Percentiles rank a stretch among this genome's conserved stretches.
phyloP scores from a whole-genome alignment of 2,329 filamentous ascomycete genomes.

The Fusarium papillatum region DNA sequence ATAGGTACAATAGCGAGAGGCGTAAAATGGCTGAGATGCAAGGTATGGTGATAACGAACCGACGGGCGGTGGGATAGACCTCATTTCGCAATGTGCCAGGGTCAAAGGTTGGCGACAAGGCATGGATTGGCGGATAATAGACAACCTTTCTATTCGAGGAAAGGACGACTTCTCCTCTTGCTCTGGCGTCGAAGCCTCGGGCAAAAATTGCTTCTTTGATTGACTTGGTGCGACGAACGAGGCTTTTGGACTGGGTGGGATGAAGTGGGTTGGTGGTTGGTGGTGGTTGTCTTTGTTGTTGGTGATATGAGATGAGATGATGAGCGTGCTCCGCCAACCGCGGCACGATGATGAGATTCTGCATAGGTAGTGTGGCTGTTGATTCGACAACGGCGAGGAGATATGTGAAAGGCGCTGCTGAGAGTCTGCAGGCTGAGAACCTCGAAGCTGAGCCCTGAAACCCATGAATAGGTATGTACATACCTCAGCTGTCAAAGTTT shows the following conservation, averaged over 20 bases:
- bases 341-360: constrained; percentile 3
- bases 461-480: neutral
- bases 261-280: constrained; percentile 19
- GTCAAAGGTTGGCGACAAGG: constrained; percentile 11
- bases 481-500: neutral
- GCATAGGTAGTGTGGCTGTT: constrained; percentile 22
- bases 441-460: neutral
- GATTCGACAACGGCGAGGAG: constrained; percentile 30
- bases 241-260: constrained; percentile 3
- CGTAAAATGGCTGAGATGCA: constrained; percentile 3
- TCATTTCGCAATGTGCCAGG: constrained; percentile 42
- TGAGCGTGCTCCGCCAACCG: constrained; percentile 27
- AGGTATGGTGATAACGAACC: constrained; percentile 24
- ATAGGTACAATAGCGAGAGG: constrained; percentile 22
- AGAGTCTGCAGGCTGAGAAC: neutral
- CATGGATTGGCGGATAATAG: constrained; percentile 28
- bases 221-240: constrained; percentile 12
- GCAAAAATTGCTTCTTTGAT: constrained; percentile 28
- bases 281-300: constrained; percentile 24
- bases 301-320: neutral
- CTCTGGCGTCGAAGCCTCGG: constrained; percentile 1
- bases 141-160: constrained; percentile 18
- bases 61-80: constrained; percentile 36
- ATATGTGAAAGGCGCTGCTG: neutral
- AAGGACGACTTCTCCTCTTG: neutral